These are phyloP conservation scores for Nothophaeocryptopus gaeumannii DNA, from an alignment of 2,329 filamentous ascomycete genomes.

Conservation along the genomic window DNA sequence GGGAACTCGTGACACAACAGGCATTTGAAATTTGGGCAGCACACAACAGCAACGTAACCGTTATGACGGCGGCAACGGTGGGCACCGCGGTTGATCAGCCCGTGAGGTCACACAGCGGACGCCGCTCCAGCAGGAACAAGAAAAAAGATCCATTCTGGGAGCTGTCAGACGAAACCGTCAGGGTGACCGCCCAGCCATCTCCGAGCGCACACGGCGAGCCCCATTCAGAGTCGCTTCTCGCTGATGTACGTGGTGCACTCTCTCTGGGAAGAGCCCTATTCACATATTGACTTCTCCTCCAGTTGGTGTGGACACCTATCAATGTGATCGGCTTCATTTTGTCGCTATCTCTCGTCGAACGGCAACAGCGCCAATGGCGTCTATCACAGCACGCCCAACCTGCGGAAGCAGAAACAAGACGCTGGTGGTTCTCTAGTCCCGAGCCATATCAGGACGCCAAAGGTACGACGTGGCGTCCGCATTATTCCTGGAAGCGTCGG, in stretches of 20 bases:
- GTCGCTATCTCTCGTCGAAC: constrained; percentile 63
- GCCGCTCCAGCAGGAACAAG: constrained; percentile 27
- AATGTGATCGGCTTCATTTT: constrained; percentile 63
- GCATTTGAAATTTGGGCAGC: background rate
- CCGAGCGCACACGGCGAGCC: constrained; percentile 15
- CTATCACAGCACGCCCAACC: constrained; percentile 36
- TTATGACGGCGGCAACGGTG: constrained; percentile 15
- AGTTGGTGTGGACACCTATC: constrained; percentile 59
- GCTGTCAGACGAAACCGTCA: constrained; percentile 28
- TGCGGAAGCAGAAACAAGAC: constrained; percentile 31
- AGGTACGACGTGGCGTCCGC: constrained; percentile 32
- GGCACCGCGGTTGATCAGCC: constrained; percentile 7
- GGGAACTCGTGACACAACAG: constrained; percentile 19
- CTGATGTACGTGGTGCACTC: constrained; percentile 21
- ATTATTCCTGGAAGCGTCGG: constrained; percentile 39
- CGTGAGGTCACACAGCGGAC: constrained; percentile 20
- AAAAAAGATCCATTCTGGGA: constrained; percentile 31
- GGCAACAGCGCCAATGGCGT: constrained; percentile 53
- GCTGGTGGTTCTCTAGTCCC: constrained; percentile 38
- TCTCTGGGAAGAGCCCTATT: background rate
- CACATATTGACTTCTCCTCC: constrained; percentile 2
- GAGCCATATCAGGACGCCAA: constrained; percentile 45
- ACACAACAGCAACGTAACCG: constrained; percentile 3
- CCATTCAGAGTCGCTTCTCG: constrained; percentile 21
- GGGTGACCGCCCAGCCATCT: constrained; percentile 23